Conservation (phyloP, 2,329 filamentous ascomycete species). For the Diaporthe sp. region DNA sequence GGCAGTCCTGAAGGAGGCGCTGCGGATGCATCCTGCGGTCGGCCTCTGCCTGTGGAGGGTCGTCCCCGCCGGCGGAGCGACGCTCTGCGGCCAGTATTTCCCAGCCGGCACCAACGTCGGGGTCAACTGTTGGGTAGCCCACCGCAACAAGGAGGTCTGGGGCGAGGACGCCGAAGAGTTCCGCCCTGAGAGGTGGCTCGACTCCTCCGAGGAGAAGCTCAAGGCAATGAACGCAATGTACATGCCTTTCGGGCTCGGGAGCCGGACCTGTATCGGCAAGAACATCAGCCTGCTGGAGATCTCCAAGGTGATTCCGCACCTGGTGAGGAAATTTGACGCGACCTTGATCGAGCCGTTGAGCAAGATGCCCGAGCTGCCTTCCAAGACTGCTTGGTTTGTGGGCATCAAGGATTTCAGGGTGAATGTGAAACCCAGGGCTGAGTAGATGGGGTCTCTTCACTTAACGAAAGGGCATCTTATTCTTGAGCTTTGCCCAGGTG, state of each 20-base stretch:
- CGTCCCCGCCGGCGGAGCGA: slow-evolving; percentile 55
- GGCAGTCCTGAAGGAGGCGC: slow-evolving; percentile 62
- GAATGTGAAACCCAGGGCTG: background rate
- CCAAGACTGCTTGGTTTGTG: slow-evolving; percentile 26
- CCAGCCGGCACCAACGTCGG: slow-evolving; percentile 22
- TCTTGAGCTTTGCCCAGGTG: background rate
- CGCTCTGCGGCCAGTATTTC: slow-evolving; percentile 44
- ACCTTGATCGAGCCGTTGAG: background rate
- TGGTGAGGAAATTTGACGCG: slow-evolving; percentile 30
- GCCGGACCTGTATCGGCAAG: slow-evolving; percentile 57
- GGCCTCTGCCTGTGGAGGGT: slow-evolving; percentile 60
- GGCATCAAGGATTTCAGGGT: slow-evolving; percentile 17
- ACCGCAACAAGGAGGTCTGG: slow-evolving; percentile 23
- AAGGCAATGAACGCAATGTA: slow-evolving; percentile 81
- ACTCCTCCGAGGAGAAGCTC: slow-evolving; percentile 59
- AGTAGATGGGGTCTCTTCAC: background rate
- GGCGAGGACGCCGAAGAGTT: slow-evolving; percentile 23
- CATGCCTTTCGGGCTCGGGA: slow-evolving; percentile 63
- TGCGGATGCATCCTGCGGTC: slow-evolving; percentile 61
- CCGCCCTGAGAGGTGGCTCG: slow-evolving; percentile 27
- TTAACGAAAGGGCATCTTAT: too few relatives aligned
- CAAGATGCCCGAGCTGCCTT: background rate
- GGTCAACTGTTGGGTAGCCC: slow-evolving; percentile 43
- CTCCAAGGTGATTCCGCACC: slow-evolving; percentile 27
- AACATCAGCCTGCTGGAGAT: slow-evolving; percentile 34